Conservation (phyloP, 2,329 filamentous ascomycete species). For the Colletotrichum sp. region DNA sequence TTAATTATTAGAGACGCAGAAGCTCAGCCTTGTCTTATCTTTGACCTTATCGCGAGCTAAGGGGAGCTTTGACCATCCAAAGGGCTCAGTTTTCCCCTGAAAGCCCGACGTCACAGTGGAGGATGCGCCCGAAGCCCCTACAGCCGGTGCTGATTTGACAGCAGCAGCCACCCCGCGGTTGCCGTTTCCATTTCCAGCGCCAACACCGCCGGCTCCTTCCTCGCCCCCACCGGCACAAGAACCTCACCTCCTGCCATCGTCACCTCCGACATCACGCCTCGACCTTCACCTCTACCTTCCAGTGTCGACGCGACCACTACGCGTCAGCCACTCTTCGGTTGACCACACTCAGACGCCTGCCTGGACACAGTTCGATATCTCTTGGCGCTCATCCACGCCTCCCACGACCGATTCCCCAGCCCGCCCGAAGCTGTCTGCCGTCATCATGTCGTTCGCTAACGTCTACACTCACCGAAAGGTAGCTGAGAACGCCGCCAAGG, state of each 20-base stretch:
- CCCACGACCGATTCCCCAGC: background rate
- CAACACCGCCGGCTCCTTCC: background rate
- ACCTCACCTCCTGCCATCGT: background rate
- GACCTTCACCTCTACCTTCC: background rate
- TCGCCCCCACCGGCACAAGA: background rate
- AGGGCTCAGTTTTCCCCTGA: background rate
- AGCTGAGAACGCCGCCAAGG: slow-evolving; percentile 80
- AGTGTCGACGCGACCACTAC: background rate
- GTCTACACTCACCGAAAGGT: slow-evolving; percentile 86
- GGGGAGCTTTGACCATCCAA: slow-evolving; percentile 8
- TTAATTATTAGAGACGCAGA: background rate
- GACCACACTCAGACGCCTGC: background rate
- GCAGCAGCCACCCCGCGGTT: slow-evolving; percentile 4
- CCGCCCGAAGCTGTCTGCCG: background rate
- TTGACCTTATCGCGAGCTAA: background rate
- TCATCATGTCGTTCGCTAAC: slow-evolving; percentile 70
- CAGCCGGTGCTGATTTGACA: background rate
- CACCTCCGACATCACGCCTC: background rate
- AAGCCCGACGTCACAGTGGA: slow-evolving; percentile 18
- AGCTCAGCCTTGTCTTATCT: slow-evolving; percentile 18
- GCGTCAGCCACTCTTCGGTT: background rate
- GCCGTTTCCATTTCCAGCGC: background rate
- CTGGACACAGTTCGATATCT: background rate
- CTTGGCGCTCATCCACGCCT: background rate
- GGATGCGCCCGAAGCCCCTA: background rate